phyloP scores from a whole-genome alignment of 805 yeast species.

The Candida jianshihensis region DNA sequence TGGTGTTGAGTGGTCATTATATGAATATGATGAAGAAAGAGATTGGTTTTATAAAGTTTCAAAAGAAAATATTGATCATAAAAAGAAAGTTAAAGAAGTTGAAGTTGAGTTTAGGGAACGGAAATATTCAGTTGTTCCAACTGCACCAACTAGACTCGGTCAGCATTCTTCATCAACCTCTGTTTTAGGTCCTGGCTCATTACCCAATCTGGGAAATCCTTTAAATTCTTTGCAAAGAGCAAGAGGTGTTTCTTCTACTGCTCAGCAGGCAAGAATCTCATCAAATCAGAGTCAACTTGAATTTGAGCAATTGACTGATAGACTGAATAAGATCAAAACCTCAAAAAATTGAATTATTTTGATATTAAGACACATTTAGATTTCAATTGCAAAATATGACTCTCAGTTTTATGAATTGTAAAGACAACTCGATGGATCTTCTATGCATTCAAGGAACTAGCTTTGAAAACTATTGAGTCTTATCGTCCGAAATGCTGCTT shows the following conservation, averaged over 20 bases:
- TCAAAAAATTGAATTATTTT: too few species aligned
- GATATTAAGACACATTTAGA: too few species aligned
- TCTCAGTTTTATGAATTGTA: too few species aligned
- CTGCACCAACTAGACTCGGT: conserved; percentile 45
- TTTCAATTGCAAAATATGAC: too few species aligned
- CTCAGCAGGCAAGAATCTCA: conserved; percentile 1
- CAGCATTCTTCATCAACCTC: conserved; percentile 3
- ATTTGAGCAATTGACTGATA: conserved; percentile 26
- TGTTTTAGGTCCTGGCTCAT: background rate
- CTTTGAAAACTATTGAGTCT: too few species aligned
- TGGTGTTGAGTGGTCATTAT: conserved; percentile 90
- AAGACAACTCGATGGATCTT: too few species aligned
- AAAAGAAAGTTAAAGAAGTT: conserved; percentile 55
- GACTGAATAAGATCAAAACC: conserved; percentile 10
- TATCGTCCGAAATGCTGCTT: too few species aligned
- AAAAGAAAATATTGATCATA: conserved; percentile 32
- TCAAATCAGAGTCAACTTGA: conserved; percentile 4
- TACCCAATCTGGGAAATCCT: background rate
- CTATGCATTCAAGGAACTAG: too few species aligned
- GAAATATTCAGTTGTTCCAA: conserved; percentile 68
- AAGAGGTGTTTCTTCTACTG: conserved; percentile 7
- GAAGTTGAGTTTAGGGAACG: conserved; percentile 66
- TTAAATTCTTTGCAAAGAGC: conserved; percentile 12
- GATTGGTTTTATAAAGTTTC: conserved; percentile 73
- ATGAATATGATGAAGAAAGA: conserved; percentile 71